These are phyloP conservation scores for Coleophoma eucalyptorum DNA, from an alignment of 2,329 filamentous ascomycete species.

Conservation along the genomic window DNA sequence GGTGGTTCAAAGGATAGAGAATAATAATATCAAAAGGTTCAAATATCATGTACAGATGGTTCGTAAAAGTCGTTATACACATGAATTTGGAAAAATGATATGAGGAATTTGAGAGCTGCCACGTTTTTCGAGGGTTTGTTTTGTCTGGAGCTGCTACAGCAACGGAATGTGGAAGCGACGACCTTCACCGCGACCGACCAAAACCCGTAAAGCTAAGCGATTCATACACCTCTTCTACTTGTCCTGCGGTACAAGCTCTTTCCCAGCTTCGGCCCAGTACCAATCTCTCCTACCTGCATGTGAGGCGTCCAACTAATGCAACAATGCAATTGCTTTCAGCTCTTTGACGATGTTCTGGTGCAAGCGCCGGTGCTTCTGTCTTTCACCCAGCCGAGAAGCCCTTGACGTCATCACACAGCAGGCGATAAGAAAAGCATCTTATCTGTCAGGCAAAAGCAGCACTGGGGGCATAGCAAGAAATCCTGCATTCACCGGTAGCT, in stretches of 20 bases:
- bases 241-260: too few species aligned
- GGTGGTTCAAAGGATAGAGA: neutral
- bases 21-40: neutral
- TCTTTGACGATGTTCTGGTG: neutral
- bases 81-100: neutral
- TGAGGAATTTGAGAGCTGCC: neutral
- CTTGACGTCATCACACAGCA: neutral
- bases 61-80: conserved; percentile 1
- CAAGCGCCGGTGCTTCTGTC: neutral
- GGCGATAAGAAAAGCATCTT: too few species aligned
- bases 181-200: neutral
- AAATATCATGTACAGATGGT: conserved; percentile 1
- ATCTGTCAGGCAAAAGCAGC: too few species aligned
- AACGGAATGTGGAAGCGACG: neutral
- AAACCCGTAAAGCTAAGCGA: neutral
- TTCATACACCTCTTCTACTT: neutral
- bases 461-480: too few species aligned
- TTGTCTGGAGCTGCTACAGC: neutral
- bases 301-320: too few species aligned
- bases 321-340: neutral
- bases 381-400: neutral
- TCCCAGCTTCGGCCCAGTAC: too few species aligned
- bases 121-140: neutral
- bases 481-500: too few species aligned
- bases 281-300: too few species aligned